Conservation (phyloP, 1,284 basidiomycete species). For the Ustilago curta region DNA sequence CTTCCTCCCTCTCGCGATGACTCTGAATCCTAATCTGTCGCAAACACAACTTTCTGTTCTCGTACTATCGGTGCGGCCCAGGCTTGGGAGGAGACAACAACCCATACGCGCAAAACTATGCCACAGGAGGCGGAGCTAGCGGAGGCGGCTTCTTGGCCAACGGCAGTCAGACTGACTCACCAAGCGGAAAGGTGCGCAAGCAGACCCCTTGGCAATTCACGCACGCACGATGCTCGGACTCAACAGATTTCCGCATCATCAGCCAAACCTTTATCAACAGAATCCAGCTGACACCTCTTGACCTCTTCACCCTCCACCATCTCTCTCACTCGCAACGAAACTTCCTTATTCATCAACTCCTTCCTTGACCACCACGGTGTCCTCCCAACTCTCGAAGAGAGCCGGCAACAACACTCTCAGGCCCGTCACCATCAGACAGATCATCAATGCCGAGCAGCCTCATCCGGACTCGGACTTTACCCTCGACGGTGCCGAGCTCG, state of each 20-base stretch:
- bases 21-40: neutral
- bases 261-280: neutral
- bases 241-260: slow-evolving; percentile 3
- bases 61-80: neutral
- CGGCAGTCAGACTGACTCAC: slow-evolving; percentile 49
- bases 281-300: slow-evolving; percentile 3
- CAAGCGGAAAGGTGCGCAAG: slow-evolving; percentile 45
- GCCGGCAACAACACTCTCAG: slow-evolving; percentile 73
- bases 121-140: slow-evolving; percentile 53
- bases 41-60: neutral
- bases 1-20: neutral
- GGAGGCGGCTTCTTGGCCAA: slow-evolving; percentile 57
- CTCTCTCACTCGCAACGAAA: neutral
- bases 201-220: neutral
- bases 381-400: slow-evolving; percentile 21
- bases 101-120: slow-evolving; percentile 58
- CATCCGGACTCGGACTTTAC: slow-evolving; percentile 89
- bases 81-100: slow-evolving; percentile 43
- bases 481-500: slow-evolving; percentile 83
- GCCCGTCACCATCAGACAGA: slow-evolving; percentile 86
- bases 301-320: neutral
- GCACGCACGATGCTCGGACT: neutral
- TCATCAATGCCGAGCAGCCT: slow-evolving; percentile 80
- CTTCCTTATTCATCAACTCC: neutral
- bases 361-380: slow-evolving; percentile 8